Conservation (phyloP, 1,139 yeast genomes). For the Citeromyces hawaiiensis region DNA sequence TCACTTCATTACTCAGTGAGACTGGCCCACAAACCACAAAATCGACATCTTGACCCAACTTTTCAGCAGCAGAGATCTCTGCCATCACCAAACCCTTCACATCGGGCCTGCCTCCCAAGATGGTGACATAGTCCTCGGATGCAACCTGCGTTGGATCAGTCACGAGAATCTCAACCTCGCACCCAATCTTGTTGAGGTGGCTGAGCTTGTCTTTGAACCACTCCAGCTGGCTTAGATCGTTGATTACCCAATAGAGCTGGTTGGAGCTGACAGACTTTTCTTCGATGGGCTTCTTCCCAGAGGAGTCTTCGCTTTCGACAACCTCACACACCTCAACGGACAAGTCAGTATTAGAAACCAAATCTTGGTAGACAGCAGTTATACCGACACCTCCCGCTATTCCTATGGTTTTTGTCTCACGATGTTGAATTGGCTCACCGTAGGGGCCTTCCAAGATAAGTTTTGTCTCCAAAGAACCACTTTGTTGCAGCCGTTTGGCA, state of each 20-base stretch:
- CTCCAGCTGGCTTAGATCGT: background rate
- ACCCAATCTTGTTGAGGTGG: background rate
- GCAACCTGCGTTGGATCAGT: background rate
- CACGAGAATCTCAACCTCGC: background rate
- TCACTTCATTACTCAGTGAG: background rate
- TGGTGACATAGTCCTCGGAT: background rate
- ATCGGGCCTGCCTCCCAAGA: background rate
- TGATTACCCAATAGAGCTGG: constrained; percentile 1
- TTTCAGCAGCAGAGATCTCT: background rate
- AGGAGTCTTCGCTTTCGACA: too few species aligned
- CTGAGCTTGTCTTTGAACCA: background rate
- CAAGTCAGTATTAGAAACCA: background rate
- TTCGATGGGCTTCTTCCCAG: background rate
- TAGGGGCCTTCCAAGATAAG: constrained; percentile 22
- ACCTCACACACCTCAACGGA: background rate
- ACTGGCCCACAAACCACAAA: background rate
- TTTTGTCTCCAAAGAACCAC: constrained; percentile 6
- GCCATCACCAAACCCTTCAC: background rate
- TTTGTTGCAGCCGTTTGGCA: constrained; percentile 7
- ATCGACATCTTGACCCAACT: background rate
- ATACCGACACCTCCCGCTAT: constrained; percentile 14
- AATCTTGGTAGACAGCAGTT: constrained; percentile 8
- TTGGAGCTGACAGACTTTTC: background rate
- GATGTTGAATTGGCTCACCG: constrained; percentile 8
- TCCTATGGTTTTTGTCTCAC: constrained; percentile 5